phyloP scores from a whole-genome alignment of 139 green algal species.

The Dunaliella primolecta region DNA sequence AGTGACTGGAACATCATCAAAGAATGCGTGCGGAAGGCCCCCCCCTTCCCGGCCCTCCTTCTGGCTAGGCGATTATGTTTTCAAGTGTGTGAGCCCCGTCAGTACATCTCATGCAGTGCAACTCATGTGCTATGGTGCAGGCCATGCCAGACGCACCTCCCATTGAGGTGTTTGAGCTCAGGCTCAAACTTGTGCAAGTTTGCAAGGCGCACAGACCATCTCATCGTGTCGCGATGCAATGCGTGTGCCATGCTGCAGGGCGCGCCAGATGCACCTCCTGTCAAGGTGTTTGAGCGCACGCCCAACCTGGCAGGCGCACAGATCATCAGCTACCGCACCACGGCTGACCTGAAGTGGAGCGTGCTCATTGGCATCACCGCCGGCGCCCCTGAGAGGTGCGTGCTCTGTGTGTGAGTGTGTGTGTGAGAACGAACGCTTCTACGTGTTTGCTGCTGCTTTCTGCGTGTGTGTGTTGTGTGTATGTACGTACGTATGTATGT shows the following conservation, averaged over 20 bases:
- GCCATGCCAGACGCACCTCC: slow-evolving; percentile 55
- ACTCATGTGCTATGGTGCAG: too few species aligned
- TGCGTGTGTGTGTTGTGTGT: too few species aligned
- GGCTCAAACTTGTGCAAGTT: slow-evolving; percentile 92
- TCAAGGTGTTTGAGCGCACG: slow-evolving; percentile 96
- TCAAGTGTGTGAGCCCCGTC: too few species aligned
- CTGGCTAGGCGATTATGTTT: too few species aligned
- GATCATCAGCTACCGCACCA: slow-evolving; percentile 96
- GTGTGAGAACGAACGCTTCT: background rate
- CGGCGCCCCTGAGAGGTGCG: slow-evolving; percentile 79
- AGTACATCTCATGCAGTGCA: too few species aligned
- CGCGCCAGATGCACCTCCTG: slow-evolving; percentile 58
- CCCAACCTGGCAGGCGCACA: slow-evolving; percentile 93
- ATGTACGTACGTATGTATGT: background rate
- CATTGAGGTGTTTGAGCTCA: slow-evolving; percentile 95
- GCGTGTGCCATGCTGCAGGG: too few species aligned
- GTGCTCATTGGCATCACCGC: slow-evolving; percentile 96
- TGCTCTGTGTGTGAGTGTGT: background rate
- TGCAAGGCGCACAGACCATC: too few species aligned
- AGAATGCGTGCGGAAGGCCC: too few species aligned
- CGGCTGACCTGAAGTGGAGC: slow-evolving; percentile 88
- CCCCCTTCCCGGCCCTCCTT: too few species aligned
- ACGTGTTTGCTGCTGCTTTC: background rate
- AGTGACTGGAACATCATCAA: too few species aligned
- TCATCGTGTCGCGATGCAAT: too few species aligned